Base-by-base conservation (phyloP, 2,329 filamentous ascomycete species). In the Magnaporthiopsis rhizophila region DNA sequence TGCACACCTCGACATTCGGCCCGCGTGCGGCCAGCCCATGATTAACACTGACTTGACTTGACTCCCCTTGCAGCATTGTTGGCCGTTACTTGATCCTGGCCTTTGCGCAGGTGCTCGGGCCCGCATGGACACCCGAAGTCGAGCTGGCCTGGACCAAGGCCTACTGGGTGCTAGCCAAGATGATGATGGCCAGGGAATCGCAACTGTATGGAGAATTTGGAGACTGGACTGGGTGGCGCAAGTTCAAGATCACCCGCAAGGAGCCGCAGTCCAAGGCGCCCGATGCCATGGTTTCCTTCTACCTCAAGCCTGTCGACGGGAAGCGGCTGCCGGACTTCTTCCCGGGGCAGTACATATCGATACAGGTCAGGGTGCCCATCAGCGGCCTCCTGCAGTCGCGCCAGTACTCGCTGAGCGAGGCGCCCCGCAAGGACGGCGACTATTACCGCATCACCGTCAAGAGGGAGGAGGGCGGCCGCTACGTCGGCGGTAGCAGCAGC, bases 401-500 rank as follows among this genome's bases (percentile, higher is more conserved):
- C 38, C 89, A 92, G 74, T 92, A 91, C 76, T 90, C 87, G 32
- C 80, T 92, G 66, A 89, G 84, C 70, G 88, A 91, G 67, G 80
- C 83, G 62, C 88, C 86, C 2, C 78, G 78, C 2, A 76, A 81
- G 11, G 15, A 53, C 7, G 45, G 18, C 0, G 80, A 84, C 62
- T 84, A 87, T 74, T 89, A 90, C 74, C 84, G 89, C 36, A 87
- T 92, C 75, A 89, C 83, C 62, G 82, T 92, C 65, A 91, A 91
- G 80, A 83, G 81, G 65, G 88, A 91, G 70, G 73, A 77, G 2
- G 87, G 86, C 4, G 71, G 85, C 18, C 76, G 80, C 66, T 74
- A 73, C 64, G 70, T 73, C 65, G 75, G 74, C 61, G 21, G 45
- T 21, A 11, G 45, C 45, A 53, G 21, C 65, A 74, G 74, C 61